phyloP scores from a whole-genome alignment of 257 asterid species.

The Scutellaria baicalensis region DNA sequence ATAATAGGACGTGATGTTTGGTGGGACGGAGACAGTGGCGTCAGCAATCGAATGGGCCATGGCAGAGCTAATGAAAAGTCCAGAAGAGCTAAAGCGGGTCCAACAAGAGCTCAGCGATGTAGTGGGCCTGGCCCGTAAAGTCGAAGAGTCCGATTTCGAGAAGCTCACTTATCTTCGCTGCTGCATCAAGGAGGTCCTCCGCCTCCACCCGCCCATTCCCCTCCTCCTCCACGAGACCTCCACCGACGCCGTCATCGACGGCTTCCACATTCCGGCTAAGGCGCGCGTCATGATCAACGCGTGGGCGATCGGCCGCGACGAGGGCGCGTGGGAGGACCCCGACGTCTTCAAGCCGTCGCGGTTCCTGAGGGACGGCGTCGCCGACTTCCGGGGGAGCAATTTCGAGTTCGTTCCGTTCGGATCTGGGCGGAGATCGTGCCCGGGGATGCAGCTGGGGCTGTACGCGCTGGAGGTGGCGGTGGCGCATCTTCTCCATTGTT shows the following conservation, averaged over 20 bases:
- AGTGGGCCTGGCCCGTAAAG: slow-evolving; percentile 63
- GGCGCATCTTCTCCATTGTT: slow-evolving; percentile 74
- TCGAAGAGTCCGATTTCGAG: slow-evolving; percentile 64
- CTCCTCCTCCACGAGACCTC: slow-evolving; percentile 90
- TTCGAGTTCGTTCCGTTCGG: slow-evolving; percentile 90
- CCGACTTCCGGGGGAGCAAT: slow-evolving; percentile 62
- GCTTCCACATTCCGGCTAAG: slow-evolving; percentile 58
- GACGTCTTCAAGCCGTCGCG: slow-evolving; percentile 48
- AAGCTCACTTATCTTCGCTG: slow-evolving; percentile 56
- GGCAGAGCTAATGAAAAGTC: slow-evolving; percentile 76
- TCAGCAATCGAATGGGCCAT: slow-evolving; percentile 94
- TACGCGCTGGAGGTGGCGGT: slow-evolving; percentile 74
- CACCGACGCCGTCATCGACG: slow-evolving; percentile 44
- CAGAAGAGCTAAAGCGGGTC: slow-evolving; percentile 53
- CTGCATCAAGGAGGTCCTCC: slow-evolving; percentile 67
- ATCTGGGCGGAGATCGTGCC: slow-evolving; percentile 91
- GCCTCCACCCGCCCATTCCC: slow-evolving; percentile 94
- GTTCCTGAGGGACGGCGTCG: slow-evolving; percentile 38
- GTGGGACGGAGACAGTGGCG: slow-evolving; percentile 91
- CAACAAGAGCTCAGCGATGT: slow-evolving; percentile 64
- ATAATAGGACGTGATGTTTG: slow-evolving; percentile 81
- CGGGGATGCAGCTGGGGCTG: slow-evolving; percentile 94
- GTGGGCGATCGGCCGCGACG: slow-evolving; percentile 80
- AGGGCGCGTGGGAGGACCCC: slow-evolving; percentile 66
- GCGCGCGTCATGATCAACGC: slow-evolving; percentile 73